phyloP scores from a whole-genome alignment of 2,329 filamentous ascomycete species.

The Chaetomium olivaceum region DNA sequence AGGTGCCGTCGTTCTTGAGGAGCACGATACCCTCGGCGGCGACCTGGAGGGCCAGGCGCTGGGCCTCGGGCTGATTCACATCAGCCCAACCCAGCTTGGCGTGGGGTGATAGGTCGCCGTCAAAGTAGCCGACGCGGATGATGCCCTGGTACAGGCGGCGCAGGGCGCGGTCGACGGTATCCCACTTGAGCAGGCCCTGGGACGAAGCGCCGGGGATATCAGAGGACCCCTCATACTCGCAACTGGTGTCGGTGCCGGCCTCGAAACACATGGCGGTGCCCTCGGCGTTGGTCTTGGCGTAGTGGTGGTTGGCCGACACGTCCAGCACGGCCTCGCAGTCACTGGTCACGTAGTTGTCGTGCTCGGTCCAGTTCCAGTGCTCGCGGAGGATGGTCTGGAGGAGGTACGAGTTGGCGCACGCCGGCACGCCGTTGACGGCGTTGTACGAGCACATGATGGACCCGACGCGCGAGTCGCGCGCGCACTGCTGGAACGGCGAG shows the following conservation, averaged over 20 bases:
- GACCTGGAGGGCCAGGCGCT: conserved; percentile 57
- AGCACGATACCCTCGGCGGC: conserved; percentile 49
- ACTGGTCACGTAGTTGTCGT: conserved; percentile 63
- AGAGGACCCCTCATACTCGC: conserved; percentile 26
- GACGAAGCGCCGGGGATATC: conserved; percentile 28
- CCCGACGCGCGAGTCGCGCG: conserved; percentile 55
- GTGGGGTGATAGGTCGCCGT: conserved; percentile 46
- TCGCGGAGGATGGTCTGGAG: conserved; percentile 61
- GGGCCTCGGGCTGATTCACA: conserved; percentile 55
- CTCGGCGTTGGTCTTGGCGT: conserved; percentile 25
- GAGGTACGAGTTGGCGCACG: conserved; percentile 63
- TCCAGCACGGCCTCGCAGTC: conserved; percentile 60
- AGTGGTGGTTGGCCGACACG: conserved; percentile 31
- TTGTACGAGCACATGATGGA: conserved; percentile 67
- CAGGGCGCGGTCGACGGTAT: conserved; percentile 44
- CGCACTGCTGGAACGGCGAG: conserved; percentile 64
- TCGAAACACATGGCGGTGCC: conserved; percentile 31
- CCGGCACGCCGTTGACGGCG: conserved; percentile 61
- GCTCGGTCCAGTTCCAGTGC: conserved; percentile 63
- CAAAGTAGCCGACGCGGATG: conserved; percentile 59
- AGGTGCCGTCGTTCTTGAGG: conserved; percentile 55
- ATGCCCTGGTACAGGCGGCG: conserved; percentile 56
- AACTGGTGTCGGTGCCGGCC: conserved; percentile 28
- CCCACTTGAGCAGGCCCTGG: conserved; percentile 21
- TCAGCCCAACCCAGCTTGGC: conserved; percentile 54